phyloP scores from a whole-genome alignment of 2,329 filamentous ascomycete species.

The Chaetomium olivaceum region DNA sequence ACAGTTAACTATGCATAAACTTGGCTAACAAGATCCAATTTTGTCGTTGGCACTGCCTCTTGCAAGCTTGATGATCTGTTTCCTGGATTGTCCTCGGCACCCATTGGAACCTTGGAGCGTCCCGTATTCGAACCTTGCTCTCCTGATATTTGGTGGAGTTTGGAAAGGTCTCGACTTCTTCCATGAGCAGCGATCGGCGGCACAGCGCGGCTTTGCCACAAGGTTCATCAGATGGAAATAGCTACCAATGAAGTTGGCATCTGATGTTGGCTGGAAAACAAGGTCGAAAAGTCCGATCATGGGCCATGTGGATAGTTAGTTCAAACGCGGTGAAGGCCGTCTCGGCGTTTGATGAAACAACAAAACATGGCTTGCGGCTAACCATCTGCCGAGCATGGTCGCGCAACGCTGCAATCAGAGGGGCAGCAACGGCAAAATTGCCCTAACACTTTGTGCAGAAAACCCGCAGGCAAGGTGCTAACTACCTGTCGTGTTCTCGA shows the following conservation, averaged over 20 bases:
- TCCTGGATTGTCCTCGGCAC: not conserved
- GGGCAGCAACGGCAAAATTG: not conserved
- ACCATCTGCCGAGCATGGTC: constrained; percentile 5
- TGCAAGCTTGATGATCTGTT: not conserved
- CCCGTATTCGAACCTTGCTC: not conserved
- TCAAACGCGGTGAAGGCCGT: not conserved
- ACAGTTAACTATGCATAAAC: not conserved
- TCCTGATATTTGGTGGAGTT: not conserved
- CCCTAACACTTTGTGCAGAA: not conserved
- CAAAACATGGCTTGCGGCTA: not conserved
- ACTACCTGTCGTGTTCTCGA: not conserved
- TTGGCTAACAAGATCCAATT: not conserved
- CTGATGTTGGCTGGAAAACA: not conserved
- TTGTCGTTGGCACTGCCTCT: not conserved
- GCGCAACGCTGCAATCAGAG: constrained; percentile 24
- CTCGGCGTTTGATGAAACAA: constrained; percentile 26
- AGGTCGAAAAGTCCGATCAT: not conserved
- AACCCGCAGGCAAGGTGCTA: not conserved
- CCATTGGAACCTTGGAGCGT: too few relatives aligned
- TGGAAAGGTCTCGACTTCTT: not conserved
- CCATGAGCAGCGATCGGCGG: not conserved
- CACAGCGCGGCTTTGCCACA: not conserved
- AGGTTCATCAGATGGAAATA: not conserved
- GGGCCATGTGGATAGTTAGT: not conserved
- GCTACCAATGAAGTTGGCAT: not conserved